Evolutionary conservation across 495 filamentous ascomycete genomes (phyloP), one percentile per base, ranked within the genome.

Genomic region (Trypethelium eluteriae): DNA sequence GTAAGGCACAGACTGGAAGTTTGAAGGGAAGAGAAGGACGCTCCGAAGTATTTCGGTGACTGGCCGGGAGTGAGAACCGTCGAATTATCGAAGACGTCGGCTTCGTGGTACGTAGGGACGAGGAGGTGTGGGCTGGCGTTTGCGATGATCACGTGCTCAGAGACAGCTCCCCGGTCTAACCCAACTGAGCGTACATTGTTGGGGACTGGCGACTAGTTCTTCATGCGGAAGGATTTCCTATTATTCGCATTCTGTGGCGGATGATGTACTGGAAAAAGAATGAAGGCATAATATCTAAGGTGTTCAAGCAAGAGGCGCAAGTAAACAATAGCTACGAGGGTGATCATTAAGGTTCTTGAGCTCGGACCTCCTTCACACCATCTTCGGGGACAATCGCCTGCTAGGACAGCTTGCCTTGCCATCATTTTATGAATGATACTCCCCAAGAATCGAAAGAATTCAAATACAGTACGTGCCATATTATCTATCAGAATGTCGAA

Each of bases 41-140:
- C 11, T n/a, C 3, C 32, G 11, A 32, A 59, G 53, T 10, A 36
- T 7, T n/a, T 25, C 25, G 25, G 25, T 25, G 25, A 25, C 25
- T 25, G 25, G 25, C 25, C 25, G 1, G 25, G 25, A 25, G 25
- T 25, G 25, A 25, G 25, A 25, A 25, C 25, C 25, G 49, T 18
- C 49, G 49, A 53, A 18, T 18, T 53, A 18, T 53, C 25, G 49
- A 11, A 18, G 49, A 53, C 5, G 49, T 18, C n/a, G 25, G 14
- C 25, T 7, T 59, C 3, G 53, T 59, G 32, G 53, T 36, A 59
- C 49, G 49, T 18, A 53, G 16, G 1, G 49, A 16, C 49, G 49
- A 53, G 49, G 49, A 53, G 49, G n/a, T 53, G 49, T 53, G 49
- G 49, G 49, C 49, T 59, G 53, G 53, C 53, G 53, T 59, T 59